phyloP scores from a whole-genome alignment of 371 early-diverging fungal species.

The Syncephalastrum monosporum region DNA sequence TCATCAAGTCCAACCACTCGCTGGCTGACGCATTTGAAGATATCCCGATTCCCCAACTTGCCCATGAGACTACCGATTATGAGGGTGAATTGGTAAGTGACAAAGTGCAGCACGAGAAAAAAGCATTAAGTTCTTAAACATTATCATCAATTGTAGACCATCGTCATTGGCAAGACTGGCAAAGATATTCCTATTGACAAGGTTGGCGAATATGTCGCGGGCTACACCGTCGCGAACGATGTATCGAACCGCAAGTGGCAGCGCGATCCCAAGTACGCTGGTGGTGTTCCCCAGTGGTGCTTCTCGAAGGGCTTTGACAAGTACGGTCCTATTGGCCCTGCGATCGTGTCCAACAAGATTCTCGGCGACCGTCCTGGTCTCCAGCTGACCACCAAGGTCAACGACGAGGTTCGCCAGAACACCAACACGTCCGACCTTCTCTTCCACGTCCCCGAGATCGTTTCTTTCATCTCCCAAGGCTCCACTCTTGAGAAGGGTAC shows the following conservation, averaged over 20 bases:
- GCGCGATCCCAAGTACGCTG: slow-evolving; percentile 30
- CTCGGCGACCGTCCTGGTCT: slow-evolving; percentile 52
- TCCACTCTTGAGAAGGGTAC: slow-evolving; percentile 61
- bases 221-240: slow-evolving; percentile 62
- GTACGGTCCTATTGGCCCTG: slow-evolving; percentile 60
- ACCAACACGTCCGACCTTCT: slow-evolving; percentile 55
- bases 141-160: slow-evolving; percentile 14
- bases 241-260: slow-evolving; percentile 61
- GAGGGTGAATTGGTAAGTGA: slow-evolving; percentile 50
- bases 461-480: slow-evolving; percentile 57
- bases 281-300: slow-evolving; percentile 52
- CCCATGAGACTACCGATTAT: slow-evolving; percentile 51
- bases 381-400: slow-evolving; percentile 41
- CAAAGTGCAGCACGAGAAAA: neutral
- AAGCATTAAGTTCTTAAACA: neutral
- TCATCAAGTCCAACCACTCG: slow-evolving; percentile 50
- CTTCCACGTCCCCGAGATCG: slow-evolving; percentile 39
- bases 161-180: slow-evolving; percentile 60
- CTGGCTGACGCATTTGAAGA: slow-evolving; percentile 46
- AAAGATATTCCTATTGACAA: slow-evolving; percentile 45
- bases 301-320: slow-evolving; percentile 65
- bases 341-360: slow-evolving; percentile 43
- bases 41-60: slow-evolving; percentile 47
- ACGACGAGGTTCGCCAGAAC: slow-evolving; percentile 52
- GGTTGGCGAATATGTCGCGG: slow-evolving; percentile 53